phyloP scores from a whole-genome alignment of 1,284 basidiomycete species.

The Microbotryum silenes-acaulis region DNA sequence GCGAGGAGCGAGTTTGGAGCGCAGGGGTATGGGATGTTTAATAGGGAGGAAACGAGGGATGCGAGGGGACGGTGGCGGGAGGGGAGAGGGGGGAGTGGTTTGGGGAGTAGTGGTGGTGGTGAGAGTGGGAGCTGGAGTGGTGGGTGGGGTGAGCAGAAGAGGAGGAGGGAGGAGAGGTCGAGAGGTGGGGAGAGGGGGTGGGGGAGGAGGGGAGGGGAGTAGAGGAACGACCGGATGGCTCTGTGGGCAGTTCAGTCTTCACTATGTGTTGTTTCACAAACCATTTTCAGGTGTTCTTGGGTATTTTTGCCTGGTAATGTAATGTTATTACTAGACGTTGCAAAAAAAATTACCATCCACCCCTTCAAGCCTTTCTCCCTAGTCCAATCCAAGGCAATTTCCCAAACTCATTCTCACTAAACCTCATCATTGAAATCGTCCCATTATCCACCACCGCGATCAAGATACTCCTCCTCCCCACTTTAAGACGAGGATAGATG shows the following conservation, averaged over 20 bases:
- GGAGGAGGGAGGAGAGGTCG: no score
- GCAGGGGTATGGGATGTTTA: conserved; percentile 22
- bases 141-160: no score
- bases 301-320: no score
- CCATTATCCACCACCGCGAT: conserved; percentile 86
- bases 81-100: neutral
- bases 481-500: conserved; percentile 53
- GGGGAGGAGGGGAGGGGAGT: no score
- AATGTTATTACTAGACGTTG: no score
- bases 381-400: conserved; percentile 52
- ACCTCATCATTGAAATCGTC: conserved; percentile 78
- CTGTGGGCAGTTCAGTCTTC: no score
- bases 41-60: conserved; percentile 13
- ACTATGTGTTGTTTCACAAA: no score
- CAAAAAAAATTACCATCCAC: neutral
- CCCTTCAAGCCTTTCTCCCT: conserved; percentile 4
- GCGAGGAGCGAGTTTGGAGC: conserved; percentile 11
- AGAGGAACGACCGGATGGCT: no score
- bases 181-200: no score
- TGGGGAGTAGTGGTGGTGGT: neutral
- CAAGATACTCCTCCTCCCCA: conserved; percentile 74
- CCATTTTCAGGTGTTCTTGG: no score
- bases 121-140: neutral
- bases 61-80: conserved; percentile 8
- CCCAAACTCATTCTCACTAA: conserved; percentile 76